Conservation (phyloP, 257 asterid species). For the Jacaranda mimosifolia region DNA sequence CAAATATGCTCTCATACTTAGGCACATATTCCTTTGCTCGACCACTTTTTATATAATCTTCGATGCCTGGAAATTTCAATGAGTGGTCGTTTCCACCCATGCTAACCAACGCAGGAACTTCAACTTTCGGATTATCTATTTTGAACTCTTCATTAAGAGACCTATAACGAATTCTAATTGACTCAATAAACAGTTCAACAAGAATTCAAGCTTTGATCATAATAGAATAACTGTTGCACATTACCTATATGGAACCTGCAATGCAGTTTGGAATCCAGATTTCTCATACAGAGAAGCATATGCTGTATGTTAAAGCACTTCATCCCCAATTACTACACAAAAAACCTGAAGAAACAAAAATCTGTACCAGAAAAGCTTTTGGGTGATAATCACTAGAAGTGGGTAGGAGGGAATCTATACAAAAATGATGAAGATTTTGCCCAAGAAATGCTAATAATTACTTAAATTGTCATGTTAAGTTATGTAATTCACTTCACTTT, state of each 20-base stretch:
- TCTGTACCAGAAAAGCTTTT: too few relatives aligned
- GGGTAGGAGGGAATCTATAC: too few relatives aligned
- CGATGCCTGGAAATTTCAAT: conserved; percentile 60
- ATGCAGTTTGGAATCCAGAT: conserved; percentile 69
- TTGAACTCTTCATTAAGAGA: conserved; percentile 51
- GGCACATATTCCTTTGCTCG: conserved; percentile 49
- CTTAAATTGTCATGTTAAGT: not conserved
- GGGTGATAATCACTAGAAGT: too few relatives aligned
- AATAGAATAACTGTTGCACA: not conserved
- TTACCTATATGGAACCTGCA: conserved; percentile 81
- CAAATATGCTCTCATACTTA: conserved; percentile 44
- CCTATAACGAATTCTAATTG: conserved; percentile 33
- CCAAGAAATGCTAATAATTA: not conserved
- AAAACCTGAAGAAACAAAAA: not conserved
- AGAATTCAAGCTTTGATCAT: not conserved
- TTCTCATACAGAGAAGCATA: conserved; percentile 69
- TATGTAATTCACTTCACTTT: too few relatives aligned
- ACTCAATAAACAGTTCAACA: not conserved
- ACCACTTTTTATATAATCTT: conserved; percentile 54
- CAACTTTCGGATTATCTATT: conserved; percentile 39
- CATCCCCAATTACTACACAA: not conserved
- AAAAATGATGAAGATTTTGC: not conserved
- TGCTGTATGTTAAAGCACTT: not conserved
- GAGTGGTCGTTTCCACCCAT: conserved; percentile 66
- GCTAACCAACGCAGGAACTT: conserved; percentile 60